Percentiles rank a stretch among this genome's conserved stretches.
Evolutionary conservation across 148 eudicot species (phyloP).

Genomic region (Diospyros lotus): DNA sequence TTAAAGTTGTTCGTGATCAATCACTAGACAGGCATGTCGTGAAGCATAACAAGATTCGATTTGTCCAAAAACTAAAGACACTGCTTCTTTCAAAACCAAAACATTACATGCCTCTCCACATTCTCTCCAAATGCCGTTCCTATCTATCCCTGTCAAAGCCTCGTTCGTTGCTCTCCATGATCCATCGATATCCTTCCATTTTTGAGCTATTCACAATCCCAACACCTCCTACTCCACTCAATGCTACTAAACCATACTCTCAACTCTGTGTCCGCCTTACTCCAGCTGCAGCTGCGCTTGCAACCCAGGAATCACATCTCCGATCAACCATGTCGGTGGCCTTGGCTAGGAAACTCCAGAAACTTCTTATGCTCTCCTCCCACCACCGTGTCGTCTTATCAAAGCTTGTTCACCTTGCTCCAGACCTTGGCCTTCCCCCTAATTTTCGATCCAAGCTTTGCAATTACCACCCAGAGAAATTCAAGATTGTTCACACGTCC

Average conservation of each 20-base stretch:
- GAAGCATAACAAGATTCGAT: slow-evolving; percentile 72
- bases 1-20: slow-evolving; percentile 64
- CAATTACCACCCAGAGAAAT: slow-evolving; percentile 68
- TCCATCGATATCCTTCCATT: slow-evolving; percentile 75
- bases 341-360: slow-evolving; percentile 68
- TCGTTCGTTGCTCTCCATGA: slow-evolving; percentile 66
- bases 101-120: slow-evolving; percentile 69
- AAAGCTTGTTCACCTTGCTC: slow-evolving; percentile 77
- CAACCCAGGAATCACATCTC: slow-evolving; percentile 45
- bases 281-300: slow-evolving; percentile 70
- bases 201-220: slow-evolving; percentile 86
- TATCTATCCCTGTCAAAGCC: slow-evolving; percentile 60
- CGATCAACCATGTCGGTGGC: slow-evolving; percentile 38
- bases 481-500: slow-evolving; percentile 79
- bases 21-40: slow-evolving; percentile 74
- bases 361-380: slow-evolving; percentile 81
- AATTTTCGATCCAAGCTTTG: slow-evolving; percentile 71
- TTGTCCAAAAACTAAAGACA: slow-evolving; percentile 78
- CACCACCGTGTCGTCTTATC: slow-evolving; percentile 63
- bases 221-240: slow-evolving; percentile 55
- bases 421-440: slow-evolving; percentile 82
- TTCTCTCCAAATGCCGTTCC: slow-evolving; percentile 70
- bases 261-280: slow-evolving; percentile 88
- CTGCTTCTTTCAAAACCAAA: slow-evolving; percentile 88
- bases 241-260: slow-evolving; percentile 50